Conservation (phyloP, 495 filamentous ascomycete genomes). For the Penicillium crystallinum region DNA sequence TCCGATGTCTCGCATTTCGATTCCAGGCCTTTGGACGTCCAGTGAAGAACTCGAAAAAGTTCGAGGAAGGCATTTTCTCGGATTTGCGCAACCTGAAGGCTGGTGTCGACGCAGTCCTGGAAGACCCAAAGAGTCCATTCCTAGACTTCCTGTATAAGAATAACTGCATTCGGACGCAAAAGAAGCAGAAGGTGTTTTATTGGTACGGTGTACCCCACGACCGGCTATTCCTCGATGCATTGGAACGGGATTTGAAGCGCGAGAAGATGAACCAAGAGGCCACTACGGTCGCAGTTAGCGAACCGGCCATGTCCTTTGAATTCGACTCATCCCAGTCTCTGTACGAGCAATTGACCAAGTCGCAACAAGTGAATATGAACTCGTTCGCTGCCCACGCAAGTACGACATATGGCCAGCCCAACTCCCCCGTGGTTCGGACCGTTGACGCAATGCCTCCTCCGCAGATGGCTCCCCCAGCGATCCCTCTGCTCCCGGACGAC, state of each 20-base stretch:
- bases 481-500: slow-evolving; percentile 79
- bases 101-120: slow-evolving; percentile 96
- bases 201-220: slow-evolving; percentile 99
- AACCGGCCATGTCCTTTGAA: slow-evolving; percentile 95
- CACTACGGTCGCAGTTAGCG: slow-evolving; percentile 91
- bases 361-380: slow-evolving; percentile 95
- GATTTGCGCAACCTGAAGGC: slow-evolving; percentile 97
- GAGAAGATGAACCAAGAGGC: slow-evolving; percentile 99
- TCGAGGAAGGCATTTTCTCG: slow-evolving; percentile 99
- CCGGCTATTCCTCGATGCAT: slow-evolving; percentile 90
- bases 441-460: slow-evolving; percentile 86
- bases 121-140: slow-evolving; percentile 97
- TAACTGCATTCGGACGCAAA: slow-evolving; percentile 98
- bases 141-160: slow-evolving; percentile 99
- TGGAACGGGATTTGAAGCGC: slow-evolving; percentile 95
- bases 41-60: slow-evolving; percentile 99
- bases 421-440: slow-evolving; percentile 78
- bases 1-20: slow-evolving; percentile 94
- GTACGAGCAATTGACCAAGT: slow-evolving; percentile 99
- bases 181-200: slow-evolving; percentile 99
- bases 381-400: slow-evolving; percentile 84
- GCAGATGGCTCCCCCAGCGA: slow-evolving; percentile 61
- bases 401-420: slow-evolving; percentile 75
- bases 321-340: slow-evolving; percentile 98
- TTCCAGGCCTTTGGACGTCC: slow-evolving; percentile 98